phyloP scores from a whole-genome alignment of 306 rosid species.

The Quercus berberidifolia region DNA sequence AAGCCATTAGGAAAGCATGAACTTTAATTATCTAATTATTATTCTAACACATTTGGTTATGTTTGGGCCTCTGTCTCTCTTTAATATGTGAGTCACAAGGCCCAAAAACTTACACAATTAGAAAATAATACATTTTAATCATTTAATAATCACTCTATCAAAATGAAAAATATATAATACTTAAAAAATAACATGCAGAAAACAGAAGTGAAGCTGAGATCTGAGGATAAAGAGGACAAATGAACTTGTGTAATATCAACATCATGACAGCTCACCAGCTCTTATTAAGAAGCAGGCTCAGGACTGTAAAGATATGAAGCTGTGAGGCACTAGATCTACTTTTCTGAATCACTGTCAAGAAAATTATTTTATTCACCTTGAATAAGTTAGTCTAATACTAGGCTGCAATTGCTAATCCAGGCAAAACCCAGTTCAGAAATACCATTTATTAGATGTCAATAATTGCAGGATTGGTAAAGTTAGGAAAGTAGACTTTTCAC shows the following conservation, averaged over 20 bases:
- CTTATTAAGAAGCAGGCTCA: not conserved
- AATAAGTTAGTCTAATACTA: not conserved
- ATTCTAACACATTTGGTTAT: too few species aligned
- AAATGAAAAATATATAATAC: too few species aligned
- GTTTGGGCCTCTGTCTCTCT: too few species aligned
- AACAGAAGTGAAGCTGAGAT: constrained; percentile 8
- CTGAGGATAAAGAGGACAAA: constrained; percentile 23
- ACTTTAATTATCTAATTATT: too few species aligned
- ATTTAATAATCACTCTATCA: too few species aligned
- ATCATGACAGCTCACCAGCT: constrained; percentile 37
- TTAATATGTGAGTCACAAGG: too few species aligned
- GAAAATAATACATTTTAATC: too few species aligned
- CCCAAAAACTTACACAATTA: too few species aligned
- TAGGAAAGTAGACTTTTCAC: constrained; percentile 2
- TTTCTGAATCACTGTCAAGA: constrained; percentile 1
- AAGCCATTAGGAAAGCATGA: too few species aligned
- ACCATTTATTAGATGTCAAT: not conserved
- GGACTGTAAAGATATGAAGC: not conserved
- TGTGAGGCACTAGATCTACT: constrained; percentile 5
- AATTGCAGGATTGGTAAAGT: not conserved
- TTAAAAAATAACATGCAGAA: not conserved
- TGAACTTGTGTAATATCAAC: constrained; percentile 16
- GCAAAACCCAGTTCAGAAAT: constrained; percentile 5
- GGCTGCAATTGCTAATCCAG: constrained; percentile 10
- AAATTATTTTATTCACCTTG: not conserved